A percentile compares a stretch with the other conserved stretches of the same genome.
Conservation (phyloP, 805 yeast species). For the Candida cerambycidarum region DNA sequence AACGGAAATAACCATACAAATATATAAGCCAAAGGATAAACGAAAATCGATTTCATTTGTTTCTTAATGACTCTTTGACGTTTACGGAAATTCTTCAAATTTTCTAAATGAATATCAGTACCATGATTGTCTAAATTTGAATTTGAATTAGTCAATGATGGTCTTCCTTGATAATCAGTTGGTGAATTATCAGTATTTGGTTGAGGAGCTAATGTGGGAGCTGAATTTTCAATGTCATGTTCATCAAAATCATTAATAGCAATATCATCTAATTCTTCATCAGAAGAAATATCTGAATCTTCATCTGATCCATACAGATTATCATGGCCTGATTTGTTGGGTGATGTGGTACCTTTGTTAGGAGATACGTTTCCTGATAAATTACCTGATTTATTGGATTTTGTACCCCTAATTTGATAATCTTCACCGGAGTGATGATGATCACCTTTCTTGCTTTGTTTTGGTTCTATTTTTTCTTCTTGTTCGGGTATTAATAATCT, state of each 20-base stretch:
- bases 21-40: slow-evolving; percentile 82
- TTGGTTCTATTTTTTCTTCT: slow-evolving; percentile 4
- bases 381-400: neutral
- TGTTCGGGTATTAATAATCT: slow-evolving; percentile 28
- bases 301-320: slow-evolving; percentile 14
- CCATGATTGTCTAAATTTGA: slow-evolving; percentile 8
- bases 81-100: slow-evolving; percentile 58
- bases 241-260: slow-evolving; percentile 22
- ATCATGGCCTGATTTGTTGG: neutral
- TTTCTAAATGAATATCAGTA: slow-evolving; percentile 53
- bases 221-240: slow-evolving; percentile 9
- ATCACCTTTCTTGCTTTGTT: neutral
- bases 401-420: neutral
- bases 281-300: too few relatives aligned
- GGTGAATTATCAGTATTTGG: neutral
- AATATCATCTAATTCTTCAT: slow-evolving; percentile 20
- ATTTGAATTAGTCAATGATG: neutral
- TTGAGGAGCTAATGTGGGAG: neutral
- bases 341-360: neutral
- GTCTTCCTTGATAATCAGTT: slow-evolving; percentile 1
- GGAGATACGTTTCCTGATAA: neutral
- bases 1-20: slow-evolving; percentile 83
- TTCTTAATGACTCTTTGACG: slow-evolving; percentile 67
- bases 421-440: slow-evolving; percentile 1
- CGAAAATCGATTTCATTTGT: slow-evolving; percentile 76